Base-by-base conservation (phyloP, 768 basidiomycete genomes). In the Termitomyces sp. region DNA sequence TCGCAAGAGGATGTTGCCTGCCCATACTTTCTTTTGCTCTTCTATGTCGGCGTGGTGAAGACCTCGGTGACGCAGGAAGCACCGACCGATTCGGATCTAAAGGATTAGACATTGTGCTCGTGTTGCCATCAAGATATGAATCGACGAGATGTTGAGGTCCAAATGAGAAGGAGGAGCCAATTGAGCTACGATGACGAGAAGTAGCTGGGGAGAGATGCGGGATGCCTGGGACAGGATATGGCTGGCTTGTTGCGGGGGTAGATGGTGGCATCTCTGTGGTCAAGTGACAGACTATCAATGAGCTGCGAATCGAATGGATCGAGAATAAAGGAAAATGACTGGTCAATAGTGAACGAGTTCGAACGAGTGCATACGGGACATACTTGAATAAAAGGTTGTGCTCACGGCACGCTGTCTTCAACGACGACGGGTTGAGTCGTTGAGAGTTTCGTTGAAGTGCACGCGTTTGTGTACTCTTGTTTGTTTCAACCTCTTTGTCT, bases 71-170 rank as follows among this genome's bases (percentile, higher is more conserved):
- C 4, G 84, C 80, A 3, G 84, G 86, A 13, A 91, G 79, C 58
- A 91, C 81, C 1, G 91, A 93, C 40, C 89, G 81, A 65, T 88
- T 92, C 18, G 91, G 91, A 69, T 93, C 91, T 47, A 92, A 80
- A 4, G 73, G 73, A 64, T 81, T 78, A 16, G 86, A 85, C 37
- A 82, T 69, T 3, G 82, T 79, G 69, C 85, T 87, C 10, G 81
- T 75, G 66, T 89, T 86, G 1, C 81, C 81, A 57, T 85, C 87
- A 49, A 83, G 74, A 65, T 87, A 85, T 0, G 89, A 87, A 66
- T 88, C 83, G 27, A 91, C 80, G 27, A 93, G 79, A 12, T 83
- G 83, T 65, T 89, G 86, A 22, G 91, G 91, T 30, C 86, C 89
- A 65, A 92, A 90, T 0, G 92, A 93, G 73, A 93, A 92, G 3